phyloP scores from a whole-genome alignment of 2,329 filamentous ascomycete genomes.

The Fusarium miscanthi region DNA sequence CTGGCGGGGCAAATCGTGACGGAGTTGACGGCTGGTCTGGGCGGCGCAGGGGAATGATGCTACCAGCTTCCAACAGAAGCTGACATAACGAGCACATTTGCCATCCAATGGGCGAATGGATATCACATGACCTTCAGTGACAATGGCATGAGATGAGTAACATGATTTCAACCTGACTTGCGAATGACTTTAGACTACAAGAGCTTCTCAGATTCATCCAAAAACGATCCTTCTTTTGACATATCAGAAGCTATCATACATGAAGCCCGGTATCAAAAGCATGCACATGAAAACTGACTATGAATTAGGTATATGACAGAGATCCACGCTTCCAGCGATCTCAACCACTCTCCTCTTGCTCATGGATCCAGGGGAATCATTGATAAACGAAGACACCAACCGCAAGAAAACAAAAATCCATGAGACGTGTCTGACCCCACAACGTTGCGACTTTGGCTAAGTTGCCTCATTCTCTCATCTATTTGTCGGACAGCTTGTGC shows the following conservation, averaged over 20 bases:
- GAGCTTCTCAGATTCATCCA: conserved; percentile 12
- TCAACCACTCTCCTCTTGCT: conserved; percentile 48
- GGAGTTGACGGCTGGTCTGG: conserved; percentile 37
- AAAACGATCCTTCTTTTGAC: conserved; percentile 29
- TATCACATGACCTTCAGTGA: conserved; percentile 16
- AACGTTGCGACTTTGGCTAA: conserved; percentile 43
- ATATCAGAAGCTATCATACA: conserved; percentile 38
- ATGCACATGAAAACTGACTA: conserved; percentile 43
- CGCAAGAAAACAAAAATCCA: conserved; percentile 46
- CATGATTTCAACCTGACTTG: background rate
- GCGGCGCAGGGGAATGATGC: conserved; percentile 32
- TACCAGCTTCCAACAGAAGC: conserved; percentile 4
- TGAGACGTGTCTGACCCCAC: conserved; percentile 41
- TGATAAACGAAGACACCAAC: conserved; percentile 53
- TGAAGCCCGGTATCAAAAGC: conserved; percentile 41
- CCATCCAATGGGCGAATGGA: conserved; percentile 22
- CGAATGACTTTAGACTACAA: background rate
- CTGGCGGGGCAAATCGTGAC: conserved; percentile 53
- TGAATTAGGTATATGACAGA: conserved; percentile 53
- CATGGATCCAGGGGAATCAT: conserved; percentile 55
- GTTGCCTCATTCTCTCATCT: conserved; percentile 35
- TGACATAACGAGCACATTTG: conserved; percentile 26
- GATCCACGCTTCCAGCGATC: conserved; percentile 47
- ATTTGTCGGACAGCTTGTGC: conserved; percentile 55
- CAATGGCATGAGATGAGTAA: background rate